Evolutionary conservation across 805 yeast species (phyloP).

Genomic region (Yarrowia porcina): DNA sequence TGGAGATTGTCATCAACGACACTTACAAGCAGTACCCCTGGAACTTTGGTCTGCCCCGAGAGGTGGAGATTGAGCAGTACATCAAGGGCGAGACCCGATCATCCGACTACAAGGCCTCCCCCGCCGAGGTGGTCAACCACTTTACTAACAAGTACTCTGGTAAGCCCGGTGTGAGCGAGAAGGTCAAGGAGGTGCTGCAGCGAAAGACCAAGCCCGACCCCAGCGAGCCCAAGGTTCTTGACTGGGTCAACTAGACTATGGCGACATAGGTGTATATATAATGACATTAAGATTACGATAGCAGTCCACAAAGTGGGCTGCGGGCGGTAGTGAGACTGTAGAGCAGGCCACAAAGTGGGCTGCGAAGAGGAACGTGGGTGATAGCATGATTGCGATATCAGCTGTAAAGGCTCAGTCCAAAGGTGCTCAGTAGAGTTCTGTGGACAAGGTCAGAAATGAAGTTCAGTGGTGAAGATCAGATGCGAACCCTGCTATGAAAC

Average conservation of each 20-base stretch:
- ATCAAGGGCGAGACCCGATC: conserved; percentile 67
- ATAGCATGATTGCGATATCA: too few species aligned
- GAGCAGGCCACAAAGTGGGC: too few species aligned
- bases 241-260: conserved; percentile 42
- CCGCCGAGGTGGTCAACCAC: conserved; percentile 57
- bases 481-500: too few species aligned
- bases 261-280: not conserved
- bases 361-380: too few species aligned
- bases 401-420: too few species aligned
- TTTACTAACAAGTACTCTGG: conserved; percentile 51
- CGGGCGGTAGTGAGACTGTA: too few species aligned
- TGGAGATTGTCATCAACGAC: conserved; percentile 37
- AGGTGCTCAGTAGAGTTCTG: too few species aligned
- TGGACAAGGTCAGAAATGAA: too few species aligned
- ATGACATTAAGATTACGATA: too few species aligned
- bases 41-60: conserved; percentile 77
- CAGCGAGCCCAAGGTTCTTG: conserved; percentile 44
- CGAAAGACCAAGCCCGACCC: conserved; percentile 52
- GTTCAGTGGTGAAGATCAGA: too few species aligned
- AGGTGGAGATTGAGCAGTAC: conserved; percentile 58
- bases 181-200: conserved; percentile 57
- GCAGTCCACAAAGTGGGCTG: too few species aligned
- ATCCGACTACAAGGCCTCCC: conserved; percentile 65
- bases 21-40: conserved; percentile 55
- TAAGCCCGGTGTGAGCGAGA: conserved; percentile 56